These are phyloP conservation scores for Cryptococcus maquisensis DNA, from an alignment of 1,284 basidiomycete genomes.

Conservation along the genomic window DNA sequence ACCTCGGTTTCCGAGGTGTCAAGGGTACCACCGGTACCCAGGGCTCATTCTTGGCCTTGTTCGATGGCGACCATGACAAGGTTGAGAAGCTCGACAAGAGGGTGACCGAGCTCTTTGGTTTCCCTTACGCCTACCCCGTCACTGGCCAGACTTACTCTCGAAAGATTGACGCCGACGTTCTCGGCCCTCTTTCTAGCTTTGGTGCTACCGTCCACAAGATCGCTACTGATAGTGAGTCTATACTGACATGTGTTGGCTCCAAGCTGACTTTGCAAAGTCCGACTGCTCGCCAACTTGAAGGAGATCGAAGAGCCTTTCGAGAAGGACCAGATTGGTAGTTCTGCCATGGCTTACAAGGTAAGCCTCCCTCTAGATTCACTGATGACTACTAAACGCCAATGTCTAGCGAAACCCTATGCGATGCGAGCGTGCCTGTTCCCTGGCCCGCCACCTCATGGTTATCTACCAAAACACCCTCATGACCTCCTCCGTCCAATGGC, in stretches of 20 bases:
- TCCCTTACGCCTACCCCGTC: conserved; percentile 92
- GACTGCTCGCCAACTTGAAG: conserved; percentile 88
- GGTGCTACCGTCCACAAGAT: conserved; percentile 98
- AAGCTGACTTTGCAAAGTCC: conserved; percentile 48
- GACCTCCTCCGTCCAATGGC: conserved; percentile 91
- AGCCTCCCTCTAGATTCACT: neutral
- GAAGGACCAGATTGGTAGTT: conserved; percentile 95
- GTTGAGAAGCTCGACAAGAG: conserved; percentile 81
- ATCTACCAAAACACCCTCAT: conserved; percentile 89
- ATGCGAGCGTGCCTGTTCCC: conserved; percentile 91
- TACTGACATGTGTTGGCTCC: neutral
- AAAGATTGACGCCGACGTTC: conserved; percentile 93
- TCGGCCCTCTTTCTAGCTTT: conserved; percentile 82
- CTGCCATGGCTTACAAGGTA: conserved; percentile 97
- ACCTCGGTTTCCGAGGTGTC: conserved; percentile 95
- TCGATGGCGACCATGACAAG: conserved; percentile 93
- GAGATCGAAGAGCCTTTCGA: conserved; percentile 99
- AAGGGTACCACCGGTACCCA: conserved; percentile 99
- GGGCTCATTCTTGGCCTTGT: conserved; percentile 89
- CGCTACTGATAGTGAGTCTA: conserved; percentile 69
- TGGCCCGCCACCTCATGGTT: conserved; percentile 87
- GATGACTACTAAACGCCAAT: neutral
- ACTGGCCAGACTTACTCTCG: conserved; percentile 98
- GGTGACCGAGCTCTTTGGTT: conserved; percentile 86
- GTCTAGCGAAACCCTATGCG: conserved; percentile 94